phyloP scores from a whole-genome alignment of 2,329 filamentous ascomycete species.

The Ceratocystis alfenasii region DNA sequence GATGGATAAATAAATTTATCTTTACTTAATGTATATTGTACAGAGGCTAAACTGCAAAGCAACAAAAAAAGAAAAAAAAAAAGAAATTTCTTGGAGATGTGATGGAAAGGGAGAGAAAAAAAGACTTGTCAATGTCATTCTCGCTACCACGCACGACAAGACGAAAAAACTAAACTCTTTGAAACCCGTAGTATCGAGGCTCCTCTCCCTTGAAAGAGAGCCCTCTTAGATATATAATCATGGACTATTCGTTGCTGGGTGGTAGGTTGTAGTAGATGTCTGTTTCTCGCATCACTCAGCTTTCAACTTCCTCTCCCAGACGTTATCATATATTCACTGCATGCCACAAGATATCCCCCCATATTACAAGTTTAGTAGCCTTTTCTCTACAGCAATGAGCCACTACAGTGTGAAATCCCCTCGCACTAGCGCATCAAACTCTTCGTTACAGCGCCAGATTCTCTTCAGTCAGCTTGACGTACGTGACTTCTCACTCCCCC shows the following conservation, averaged over 20 bases:
- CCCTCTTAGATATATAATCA: neutral
- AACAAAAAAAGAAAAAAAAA: neutral
- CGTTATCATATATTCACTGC: neutral
- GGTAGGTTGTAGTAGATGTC: neutral
- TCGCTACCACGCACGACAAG: neutral
- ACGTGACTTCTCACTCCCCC: neutral
- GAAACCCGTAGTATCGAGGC: neutral
- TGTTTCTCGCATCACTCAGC: neutral
- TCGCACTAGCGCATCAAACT: slow-evolving; percentile 2
- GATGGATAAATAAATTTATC: no score
- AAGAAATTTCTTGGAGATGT: neutral
- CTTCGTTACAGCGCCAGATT: slow-evolving; percentile 2
- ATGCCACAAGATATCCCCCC: neutral
- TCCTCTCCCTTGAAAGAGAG: neutral
- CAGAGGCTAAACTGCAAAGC: neutral
- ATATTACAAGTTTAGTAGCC: neutral
- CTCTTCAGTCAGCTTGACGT: neutral
- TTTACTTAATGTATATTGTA: no score
- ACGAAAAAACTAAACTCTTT: neutral
- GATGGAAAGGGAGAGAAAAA: neutral
- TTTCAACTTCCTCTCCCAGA: no score
- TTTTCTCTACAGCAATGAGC: neutral
- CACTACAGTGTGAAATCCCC: slow-evolving; percentile 2
- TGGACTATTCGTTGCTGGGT: neutral
- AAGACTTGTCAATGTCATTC: slow-evolving; percentile 4